These are phyloP conservation scores for Chalara sp. DNA, from an alignment of 2,329 filamentous ascomycete genomes.

Conservation along the genomic window DNA sequence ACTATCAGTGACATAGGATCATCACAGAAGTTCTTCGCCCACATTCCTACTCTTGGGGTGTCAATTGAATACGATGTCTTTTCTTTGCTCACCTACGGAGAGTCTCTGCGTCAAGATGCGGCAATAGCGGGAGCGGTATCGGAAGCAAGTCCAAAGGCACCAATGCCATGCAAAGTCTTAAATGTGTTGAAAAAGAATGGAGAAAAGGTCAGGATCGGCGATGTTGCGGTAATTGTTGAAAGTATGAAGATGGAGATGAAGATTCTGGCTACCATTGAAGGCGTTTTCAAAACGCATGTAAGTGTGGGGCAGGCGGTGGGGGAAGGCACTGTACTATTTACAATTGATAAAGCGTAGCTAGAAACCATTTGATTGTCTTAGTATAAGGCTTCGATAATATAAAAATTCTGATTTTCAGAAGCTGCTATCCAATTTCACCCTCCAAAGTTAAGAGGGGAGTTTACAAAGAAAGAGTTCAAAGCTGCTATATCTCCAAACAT, in stretches of 20 bases:
- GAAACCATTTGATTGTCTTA: too few species aligned
- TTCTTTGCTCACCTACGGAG: neutral
- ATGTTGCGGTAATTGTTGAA: constrained; percentile 30
- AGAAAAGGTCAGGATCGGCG: constrained; percentile 25
- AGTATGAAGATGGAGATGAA: constrained; percentile 31
- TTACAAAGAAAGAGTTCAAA: too few species aligned
- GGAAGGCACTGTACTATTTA: neutral
- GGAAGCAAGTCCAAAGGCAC: constrained; percentile 13
- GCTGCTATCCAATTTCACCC: too few species aligned
- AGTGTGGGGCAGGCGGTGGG: neutral
- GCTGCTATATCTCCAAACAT: too few species aligned
- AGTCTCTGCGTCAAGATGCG: neutral
- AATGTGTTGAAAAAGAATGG: constrained; percentile 26
- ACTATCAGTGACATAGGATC: neutral
- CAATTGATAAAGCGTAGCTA: neutral
- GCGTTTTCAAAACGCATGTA: neutral
- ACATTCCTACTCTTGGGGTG: neutral
- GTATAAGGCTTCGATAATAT: too few species aligned
- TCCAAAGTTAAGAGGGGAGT: too few species aligned
- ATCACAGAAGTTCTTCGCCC: neutral
- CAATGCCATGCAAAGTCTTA: constrained; percentile 32
- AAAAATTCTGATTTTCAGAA: too few species aligned
- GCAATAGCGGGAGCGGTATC: neutral
- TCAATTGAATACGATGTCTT: neutral
- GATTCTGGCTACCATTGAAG: neutral